Evolutionary conservation across 306 rosid genomes (phyloP), one percentile per base, ranked within the genome.

Genomic region (Phaseolus lunatus): DNA sequence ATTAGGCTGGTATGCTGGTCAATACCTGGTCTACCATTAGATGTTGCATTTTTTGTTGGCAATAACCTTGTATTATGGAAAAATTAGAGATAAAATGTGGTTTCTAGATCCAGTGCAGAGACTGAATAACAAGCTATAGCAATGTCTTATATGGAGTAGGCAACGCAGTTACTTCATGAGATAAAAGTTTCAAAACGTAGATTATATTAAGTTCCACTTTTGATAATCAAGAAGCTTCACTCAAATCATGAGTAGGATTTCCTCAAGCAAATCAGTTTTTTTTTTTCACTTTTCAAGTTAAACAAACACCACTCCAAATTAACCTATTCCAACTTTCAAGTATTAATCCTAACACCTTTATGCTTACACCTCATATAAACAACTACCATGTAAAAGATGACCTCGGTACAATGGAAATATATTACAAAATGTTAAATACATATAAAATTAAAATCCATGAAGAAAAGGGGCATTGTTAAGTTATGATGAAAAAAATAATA

Each of bases 381-480:
- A 19, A 45, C 26, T 19, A 67, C 50, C 15, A 7, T 7, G 66
- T 43, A 26, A 43, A 50, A 35, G 72, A 67, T 49, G 54, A 57
- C 48, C 69, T 58, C 67, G 37, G n/a, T n/a, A n/a, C n/a, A 41
- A 73, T 49, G 63, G 56, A 74, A 69, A 74, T 37, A 26, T 11
- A 43, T 67, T 31, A 8, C 26, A 53, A n/a, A 70, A 47, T 50
- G 33, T 54, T 39, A 70, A 53, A 53, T 20, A 9, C 1, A 39
- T 39, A 54, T 4, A 74, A 68, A 62, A 29, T 14, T n/a, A 43
- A 64, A 68, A 35, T 11, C 45, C 70, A 41, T 5, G 33, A 39
- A 54, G n/a, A n/a, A 70, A 70, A 19, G 22, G 47, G 8, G 29
- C 44, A 16, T 13, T n/a, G n/a, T n/a, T 37, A n/a, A n/a, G 2